These are phyloP conservation scores for Athelia sp. DNA, from an alignment of 1,284 basidiomycete genomes.

Conservation along the genomic window DNA sequence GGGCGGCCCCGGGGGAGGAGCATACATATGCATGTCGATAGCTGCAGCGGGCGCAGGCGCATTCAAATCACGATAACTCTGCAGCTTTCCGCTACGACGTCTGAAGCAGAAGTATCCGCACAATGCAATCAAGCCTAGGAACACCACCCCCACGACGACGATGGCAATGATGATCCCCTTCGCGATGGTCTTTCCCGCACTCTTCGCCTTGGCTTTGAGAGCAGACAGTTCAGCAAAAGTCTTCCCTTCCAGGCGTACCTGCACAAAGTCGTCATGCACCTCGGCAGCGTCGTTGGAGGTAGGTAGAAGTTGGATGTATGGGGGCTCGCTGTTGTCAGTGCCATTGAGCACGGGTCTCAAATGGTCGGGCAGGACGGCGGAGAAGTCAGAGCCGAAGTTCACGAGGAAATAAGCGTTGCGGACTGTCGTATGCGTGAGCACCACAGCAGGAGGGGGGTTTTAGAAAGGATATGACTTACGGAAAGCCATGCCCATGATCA, in stretches of 20 bases:
- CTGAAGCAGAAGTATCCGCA: neutral
- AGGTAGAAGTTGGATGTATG: slow-evolving; percentile 5
- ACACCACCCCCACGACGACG: no score
- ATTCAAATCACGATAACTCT: neutral
- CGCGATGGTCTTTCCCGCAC: no score
- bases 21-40: slow-evolving; percentile 3
- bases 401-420: slow-evolving; percentile 6
- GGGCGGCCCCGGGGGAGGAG: no score
- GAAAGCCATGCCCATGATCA: slow-evolving; percentile 6
- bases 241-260: neutral
- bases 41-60: neutral
- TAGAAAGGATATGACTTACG: neutral
- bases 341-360: slow-evolving; percentile 2
- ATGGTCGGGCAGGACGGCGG: slow-evolving; percentile 4
- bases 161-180: no score
- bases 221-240: no score
- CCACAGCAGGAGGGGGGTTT: neutral
- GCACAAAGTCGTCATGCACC: slow-evolving; percentile 1
- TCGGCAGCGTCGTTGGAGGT: neutral
- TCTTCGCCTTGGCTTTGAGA: no score
- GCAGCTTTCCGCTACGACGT: neutral
- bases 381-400: slow-evolving; percentile 6
- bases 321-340: neutral
- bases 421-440: neutral
- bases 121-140: no score